Evolutionary conservation across 2,329 filamentous ascomycete species (phyloP).

Genomic region (Fusarium acutatum): DNA sequence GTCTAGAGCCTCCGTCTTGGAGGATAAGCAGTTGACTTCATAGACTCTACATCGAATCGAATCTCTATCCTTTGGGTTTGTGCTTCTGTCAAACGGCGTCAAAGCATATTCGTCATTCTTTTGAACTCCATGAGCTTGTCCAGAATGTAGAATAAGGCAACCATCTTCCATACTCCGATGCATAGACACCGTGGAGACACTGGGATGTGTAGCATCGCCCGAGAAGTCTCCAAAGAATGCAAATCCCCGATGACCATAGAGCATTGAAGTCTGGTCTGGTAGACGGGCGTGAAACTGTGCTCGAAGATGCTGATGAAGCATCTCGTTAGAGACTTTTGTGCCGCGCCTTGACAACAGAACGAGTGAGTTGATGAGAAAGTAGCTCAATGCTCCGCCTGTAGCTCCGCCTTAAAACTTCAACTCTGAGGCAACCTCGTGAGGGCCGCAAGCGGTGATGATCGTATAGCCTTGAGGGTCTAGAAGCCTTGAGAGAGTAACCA

Average conservation of each 20-base stretch:
- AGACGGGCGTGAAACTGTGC: not conserved
- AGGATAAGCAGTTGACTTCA: not conserved
- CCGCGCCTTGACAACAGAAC: not conserved
- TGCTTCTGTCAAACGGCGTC: not conserved
- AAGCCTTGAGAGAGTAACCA: not conserved
- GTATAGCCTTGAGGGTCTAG: not conserved
- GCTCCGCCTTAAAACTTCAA: not conserved
- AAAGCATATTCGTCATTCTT: not conserved
- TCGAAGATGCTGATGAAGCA: not conserved
- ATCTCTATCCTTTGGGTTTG: not conserved
- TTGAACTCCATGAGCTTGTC: not conserved
- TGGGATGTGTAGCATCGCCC: fast-evolving
- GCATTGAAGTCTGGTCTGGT: not conserved
- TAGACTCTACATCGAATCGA: not conserved
- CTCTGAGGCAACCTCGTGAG: not conserved
- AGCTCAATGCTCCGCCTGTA: not conserved
- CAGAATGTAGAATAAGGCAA: not conserved
- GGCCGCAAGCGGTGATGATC: not conserved
- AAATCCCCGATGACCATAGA: not conserved
- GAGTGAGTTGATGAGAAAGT: not conserved
- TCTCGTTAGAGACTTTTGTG: not conserved
- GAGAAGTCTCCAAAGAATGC: not conserved
- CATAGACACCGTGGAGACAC: not conserved
- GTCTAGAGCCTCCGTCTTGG: not conserved
- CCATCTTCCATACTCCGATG: not conserved